These are phyloP conservation scores for Boletus bicolor DNA, from an alignment of 768 basidiomycete species.

Conservation along the genomic window DNA sequence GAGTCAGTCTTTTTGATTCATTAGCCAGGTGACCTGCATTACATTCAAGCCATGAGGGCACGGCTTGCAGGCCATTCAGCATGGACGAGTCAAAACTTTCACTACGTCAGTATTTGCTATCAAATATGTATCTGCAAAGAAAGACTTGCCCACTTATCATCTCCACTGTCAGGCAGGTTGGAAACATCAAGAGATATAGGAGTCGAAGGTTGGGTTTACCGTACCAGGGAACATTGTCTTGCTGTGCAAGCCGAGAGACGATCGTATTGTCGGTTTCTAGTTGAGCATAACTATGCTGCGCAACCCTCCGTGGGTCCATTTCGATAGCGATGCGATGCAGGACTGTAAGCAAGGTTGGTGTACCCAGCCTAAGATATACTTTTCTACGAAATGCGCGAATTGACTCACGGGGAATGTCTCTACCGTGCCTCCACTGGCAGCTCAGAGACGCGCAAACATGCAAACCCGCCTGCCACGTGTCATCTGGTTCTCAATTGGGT, in stretches of 20 bases:
- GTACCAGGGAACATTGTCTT: constrained; percentile 59
- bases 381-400: too few species aligned
- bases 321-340: neutral
- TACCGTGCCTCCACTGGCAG: neutral
- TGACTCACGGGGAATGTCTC: neutral
- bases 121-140: neutral
- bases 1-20: neutral
- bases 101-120: neutral
- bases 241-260: constrained; percentile 17
- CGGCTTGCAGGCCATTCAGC: constrained; percentile 63
- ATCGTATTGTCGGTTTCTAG: constrained; percentile 1
- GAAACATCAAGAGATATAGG: constrained; percentile 56
- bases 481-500: neutral
- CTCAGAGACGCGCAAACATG: neutral
- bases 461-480: neutral
- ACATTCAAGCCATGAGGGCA: constrained; percentile 57
- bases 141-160: constrained; percentile 10
- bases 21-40: constrained; percentile 4
- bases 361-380: neutral
- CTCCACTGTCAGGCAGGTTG: constrained; percentile 23
- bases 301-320: neutral
- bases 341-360: neutral
- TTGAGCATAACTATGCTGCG: neutral
- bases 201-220: constrained; percentile 52
- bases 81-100: constrained; percentile 41